Conservation (phyloP, 352 stramenopile species). For the Pseudoperonospora humuli region DNA sequence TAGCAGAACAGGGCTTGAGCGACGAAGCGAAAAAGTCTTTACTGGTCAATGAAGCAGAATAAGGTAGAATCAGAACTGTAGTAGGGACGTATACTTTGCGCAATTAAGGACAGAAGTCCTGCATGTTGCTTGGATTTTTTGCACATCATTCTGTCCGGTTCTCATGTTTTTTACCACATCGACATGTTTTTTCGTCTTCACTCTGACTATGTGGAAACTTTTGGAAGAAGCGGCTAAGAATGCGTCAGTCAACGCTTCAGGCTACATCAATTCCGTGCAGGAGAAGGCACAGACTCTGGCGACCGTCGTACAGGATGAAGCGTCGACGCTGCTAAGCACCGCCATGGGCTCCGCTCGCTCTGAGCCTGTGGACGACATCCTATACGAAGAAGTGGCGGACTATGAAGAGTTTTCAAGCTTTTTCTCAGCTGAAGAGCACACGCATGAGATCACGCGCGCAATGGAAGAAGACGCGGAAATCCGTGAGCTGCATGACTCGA, state of each 20-base stretch:
- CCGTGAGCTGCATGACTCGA: slow-evolving; percentile 44
- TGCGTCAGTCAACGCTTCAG: slow-evolving; percentile 57
- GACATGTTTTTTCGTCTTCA: background rate
- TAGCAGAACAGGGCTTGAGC: too few species aligned
- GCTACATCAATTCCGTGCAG: slow-evolving; percentile 63
- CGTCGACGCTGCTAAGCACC: slow-evolving; percentile 46
- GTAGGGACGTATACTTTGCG: too few species aligned
- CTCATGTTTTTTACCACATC: too few species aligned
- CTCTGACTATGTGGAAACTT: slow-evolving; percentile 83
- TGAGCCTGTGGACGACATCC: slow-evolving; percentile 73
- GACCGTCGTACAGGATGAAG: slow-evolving; percentile 66
- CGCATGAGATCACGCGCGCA: slow-evolving; percentile 62
- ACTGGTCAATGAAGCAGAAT: too few species aligned
- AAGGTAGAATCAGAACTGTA: too few species aligned
- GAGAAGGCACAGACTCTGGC: slow-evolving; percentile 72
- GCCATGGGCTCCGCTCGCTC: slow-evolving; percentile 47
- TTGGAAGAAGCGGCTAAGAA: slow-evolving; percentile 70
- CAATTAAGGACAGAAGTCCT: too few species aligned
- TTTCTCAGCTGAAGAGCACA: slow-evolving; percentile 59
- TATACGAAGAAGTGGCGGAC: slow-evolving; percentile 72
- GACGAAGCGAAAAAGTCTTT: too few species aligned
- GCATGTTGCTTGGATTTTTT: too few species aligned
- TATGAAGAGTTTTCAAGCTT: slow-evolving; percentile 56
- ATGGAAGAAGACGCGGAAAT: slow-evolving; percentile 50
- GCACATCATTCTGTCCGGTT: too few species aligned